phyloP scores from a whole-genome alignment of 78 protist species.

The Chrysochromulina tobinii region DNA sequence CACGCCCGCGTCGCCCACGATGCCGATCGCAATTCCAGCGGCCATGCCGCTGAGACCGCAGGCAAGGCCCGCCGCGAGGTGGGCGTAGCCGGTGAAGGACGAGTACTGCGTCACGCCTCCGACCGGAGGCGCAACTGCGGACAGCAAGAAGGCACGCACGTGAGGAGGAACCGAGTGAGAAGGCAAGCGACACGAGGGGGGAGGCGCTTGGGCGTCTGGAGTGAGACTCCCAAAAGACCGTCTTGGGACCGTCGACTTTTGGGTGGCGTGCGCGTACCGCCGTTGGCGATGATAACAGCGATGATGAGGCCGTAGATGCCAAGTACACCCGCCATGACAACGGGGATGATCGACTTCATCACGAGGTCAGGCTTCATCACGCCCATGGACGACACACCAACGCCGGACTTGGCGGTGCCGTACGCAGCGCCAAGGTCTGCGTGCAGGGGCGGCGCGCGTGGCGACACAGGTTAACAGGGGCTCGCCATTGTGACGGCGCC shows the following conservation, averaged over 20 bases:
- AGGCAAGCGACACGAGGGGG: not conserved
- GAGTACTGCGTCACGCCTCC: conserved; percentile 36
- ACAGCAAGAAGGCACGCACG: not conserved
- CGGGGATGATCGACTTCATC: conserved; percentile 90
- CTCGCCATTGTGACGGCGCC: not conserved
- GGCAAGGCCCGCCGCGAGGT: conserved; percentile 68
- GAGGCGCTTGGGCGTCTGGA: not conserved
- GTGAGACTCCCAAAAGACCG: too few relatives aligned
- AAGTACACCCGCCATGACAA: conserved; percentile 99
- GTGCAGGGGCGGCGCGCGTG: not conserved
- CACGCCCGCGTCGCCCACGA: conserved; percentile 95
- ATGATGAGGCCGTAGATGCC: conserved; percentile 99
- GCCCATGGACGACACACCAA: conserved; percentile 96
- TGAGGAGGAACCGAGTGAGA: too few relatives aligned
- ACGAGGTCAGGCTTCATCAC: conserved; percentile 92
- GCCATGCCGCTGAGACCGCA: conserved; percentile 86
- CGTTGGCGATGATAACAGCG: conserved; percentile 85
- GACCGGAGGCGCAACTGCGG: not conserved
- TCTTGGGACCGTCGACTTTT: too few relatives aligned
- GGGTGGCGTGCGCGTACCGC: not conserved
- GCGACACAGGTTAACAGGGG: not conserved
- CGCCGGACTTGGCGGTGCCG: conserved; percentile 98
- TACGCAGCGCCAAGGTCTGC: conserved; percentile 99
- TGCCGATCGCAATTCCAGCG: conserved; percentile 93
- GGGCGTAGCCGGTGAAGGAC: conserved; percentile 65